Evolutionary conservation across 2,329 filamentous ascomycete genomes (phyloP).

Genomic region (Cylindrodendrum hubeiense): DNA sequence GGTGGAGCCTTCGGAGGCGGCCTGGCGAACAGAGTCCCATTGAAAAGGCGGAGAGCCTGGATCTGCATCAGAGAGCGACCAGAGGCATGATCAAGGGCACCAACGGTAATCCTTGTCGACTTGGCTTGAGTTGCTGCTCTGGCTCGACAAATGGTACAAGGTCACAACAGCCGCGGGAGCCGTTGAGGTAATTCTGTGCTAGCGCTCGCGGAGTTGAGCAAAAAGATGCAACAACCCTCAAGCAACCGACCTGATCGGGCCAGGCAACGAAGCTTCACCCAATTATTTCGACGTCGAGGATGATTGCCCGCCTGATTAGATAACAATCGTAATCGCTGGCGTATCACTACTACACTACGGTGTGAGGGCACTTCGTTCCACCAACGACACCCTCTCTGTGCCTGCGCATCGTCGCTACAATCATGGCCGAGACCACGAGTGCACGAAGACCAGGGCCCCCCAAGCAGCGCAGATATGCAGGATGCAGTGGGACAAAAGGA

Average conservation of each 20-base stretch:
- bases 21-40: slow-evolving; percentile 2
- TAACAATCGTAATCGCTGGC: neutral
- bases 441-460: neutral
- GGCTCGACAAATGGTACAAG: slow-evolving; percentile 12
- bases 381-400: neutral
- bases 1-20: slow-evolving; percentile 9
- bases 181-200: slow-evolving; percentile 25
- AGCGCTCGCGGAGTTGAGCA: slow-evolving; percentile 1
- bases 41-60: slow-evolving; percentile 7
- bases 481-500: slow-evolving; percentile 7
- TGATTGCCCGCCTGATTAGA: neutral
- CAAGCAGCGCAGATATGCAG: neutral
- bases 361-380: neutral
- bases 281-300: neutral
- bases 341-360: neutral
- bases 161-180: slow-evolving; percentile 20
- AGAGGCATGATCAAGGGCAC: slow-evolving; percentile 20
- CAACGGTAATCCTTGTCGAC: slow-evolving; percentile 12
- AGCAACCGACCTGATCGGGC: neutral
- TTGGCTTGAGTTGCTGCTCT: slow-evolving; percentile 10
- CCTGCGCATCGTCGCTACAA: neutral
- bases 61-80: slow-evolving; percentile 5
- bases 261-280: neutral
- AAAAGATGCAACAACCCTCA: slow-evolving; percentile 4
- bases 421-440: slow-evolving; percentile 1